phyloP scores from a whole-genome alignment of 1,284 basidiomycete genomes.

The Coniferiporia sulphurascens region DNA sequence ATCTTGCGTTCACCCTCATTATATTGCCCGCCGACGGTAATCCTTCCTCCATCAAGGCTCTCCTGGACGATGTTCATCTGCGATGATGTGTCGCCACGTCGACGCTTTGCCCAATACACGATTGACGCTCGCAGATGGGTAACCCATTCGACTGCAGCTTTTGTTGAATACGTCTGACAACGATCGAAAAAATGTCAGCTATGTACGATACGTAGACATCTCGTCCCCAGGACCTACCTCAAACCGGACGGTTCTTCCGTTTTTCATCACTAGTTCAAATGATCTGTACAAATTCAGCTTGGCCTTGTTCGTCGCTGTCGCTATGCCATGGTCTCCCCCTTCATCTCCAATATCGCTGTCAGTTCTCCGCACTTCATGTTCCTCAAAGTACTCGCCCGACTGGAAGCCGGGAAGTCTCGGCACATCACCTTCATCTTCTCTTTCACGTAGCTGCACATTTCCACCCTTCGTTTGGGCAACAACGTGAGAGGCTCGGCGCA shows the following conservation, averaged over 20 bases:
- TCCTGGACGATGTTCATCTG: conserved; percentile 74
- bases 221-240: conserved; percentile 46
- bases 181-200: background rate
- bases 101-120: conserved; percentile 71
- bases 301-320: conserved; percentile 38
- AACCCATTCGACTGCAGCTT: conserved; percentile 75
- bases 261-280: conserved; percentile 71
- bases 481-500: conserved; percentile 58
- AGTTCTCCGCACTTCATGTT: conserved; percentile 33
- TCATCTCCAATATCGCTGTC: conserved; percentile 53
- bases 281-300: conserved; percentile 58
- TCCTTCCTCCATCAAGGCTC: conserved; percentile 42
- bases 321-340: conserved; percentile 62
- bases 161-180: conserved; percentile 54
- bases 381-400: conserved; percentile 38
- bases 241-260: conserved; percentile 66
- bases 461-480: conserved; percentile 28
- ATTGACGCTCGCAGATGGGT: conserved; percentile 61
- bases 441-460: conserved; percentile 28
- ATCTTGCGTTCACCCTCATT: conserved; percentile 36
- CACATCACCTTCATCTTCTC: conserved; percentile 24
- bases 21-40: conserved; percentile 49
- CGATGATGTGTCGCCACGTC: conserved; percentile 62
- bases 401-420: conserved; percentile 27
- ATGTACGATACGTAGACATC: background rate